A percentile compares a stretch with the other conserved stretches of the same genome.
These are phyloP conservation scores for Wickerhamomyces silvicola DNA, from an alignment of 805 yeast genomes.

Conservation along the genomic window DNA sequence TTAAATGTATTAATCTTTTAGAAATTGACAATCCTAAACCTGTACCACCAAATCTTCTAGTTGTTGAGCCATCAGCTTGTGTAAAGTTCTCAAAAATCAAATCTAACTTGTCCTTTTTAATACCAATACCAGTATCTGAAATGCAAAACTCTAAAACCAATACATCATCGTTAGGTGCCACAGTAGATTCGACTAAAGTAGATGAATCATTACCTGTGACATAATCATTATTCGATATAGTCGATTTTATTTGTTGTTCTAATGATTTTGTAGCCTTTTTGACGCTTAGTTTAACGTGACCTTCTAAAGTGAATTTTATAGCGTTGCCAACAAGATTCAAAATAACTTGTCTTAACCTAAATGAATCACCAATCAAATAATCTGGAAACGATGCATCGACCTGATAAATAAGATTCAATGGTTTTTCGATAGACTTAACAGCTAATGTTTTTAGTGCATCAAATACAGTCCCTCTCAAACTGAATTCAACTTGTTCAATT, in stretches of 20 bases:
- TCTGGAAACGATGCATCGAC: slow-evolving; percentile 88
- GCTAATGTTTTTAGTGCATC: slow-evolving; percentile 87
- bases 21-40: slow-evolving; percentile 90
- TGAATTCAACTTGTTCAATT: slow-evolving; percentile 81
- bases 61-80: slow-evolving; percentile 91
- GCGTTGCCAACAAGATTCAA: slow-evolving; percentile 86
- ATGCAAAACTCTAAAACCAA: slow-evolving; percentile 74
- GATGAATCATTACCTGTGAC: too few relatives aligned
- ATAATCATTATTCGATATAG: slow-evolving; percentile 24
- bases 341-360: slow-evolving; percentile 81
- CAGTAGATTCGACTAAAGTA: too few relatives aligned
- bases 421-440: slow-evolving; percentile 84
- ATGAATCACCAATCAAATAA: slow-evolving; percentile 80
- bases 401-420: slow-evolving; percentile 70
- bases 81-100: slow-evolving; percentile 85
- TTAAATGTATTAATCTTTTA: slow-evolving; percentile 75
- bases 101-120: slow-evolving; percentile 76
- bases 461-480: slow-evolving; percentile 79
- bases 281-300: slow-evolving; percentile 74
- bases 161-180: too few relatives aligned
- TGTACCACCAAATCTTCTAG: slow-evolving; percentile 90
- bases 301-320: slow-evolving; percentile 77
- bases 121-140: slow-evolving; percentile 87
- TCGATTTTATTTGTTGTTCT: slow-evolving; percentile 15
- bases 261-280: slow-evolving; percentile 40